phyloP scores from a whole-genome alignment of 225 moss, liverwort and hornwort genomes.

The Physcomitrellopsis africana region DNA sequence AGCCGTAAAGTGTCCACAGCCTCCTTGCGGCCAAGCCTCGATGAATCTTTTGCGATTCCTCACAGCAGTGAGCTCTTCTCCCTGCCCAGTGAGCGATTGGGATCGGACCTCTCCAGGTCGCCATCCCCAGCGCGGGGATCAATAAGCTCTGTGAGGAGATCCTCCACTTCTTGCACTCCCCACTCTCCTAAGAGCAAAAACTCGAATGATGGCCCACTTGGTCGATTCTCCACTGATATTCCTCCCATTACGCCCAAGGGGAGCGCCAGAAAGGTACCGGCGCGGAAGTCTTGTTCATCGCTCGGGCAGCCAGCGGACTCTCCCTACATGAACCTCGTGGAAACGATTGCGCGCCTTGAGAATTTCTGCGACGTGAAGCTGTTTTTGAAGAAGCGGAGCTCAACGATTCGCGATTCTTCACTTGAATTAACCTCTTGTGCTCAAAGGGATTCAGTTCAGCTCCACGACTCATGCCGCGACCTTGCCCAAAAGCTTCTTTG shows the following conservation, averaged over 20 bases:
- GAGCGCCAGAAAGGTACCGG: not conserved
- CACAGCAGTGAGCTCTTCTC: conserved; percentile 69
- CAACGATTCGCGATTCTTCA: not conserved
- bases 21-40: conserved; percentile 33
- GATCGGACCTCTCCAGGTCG: conserved; percentile 26
- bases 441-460: conserved; percentile 18
- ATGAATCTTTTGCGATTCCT: conserved; percentile 35
- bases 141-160: conserved; percentile 14
- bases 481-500: conserved; percentile 40
- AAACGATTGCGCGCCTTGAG: conserved; percentile 46
- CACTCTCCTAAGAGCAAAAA: conserved; percentile 5
- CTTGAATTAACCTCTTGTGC: not conserved
- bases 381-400: conserved; percentile 20
- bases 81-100: conserved; percentile 34
- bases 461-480: conserved; percentile 39
- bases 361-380: conserved; percentile 49
- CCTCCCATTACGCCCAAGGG: conserved; percentile 17
- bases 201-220: not conserved
- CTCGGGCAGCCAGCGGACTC: conserved; percentile 15
- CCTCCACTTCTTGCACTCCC: conserved; percentile 29
- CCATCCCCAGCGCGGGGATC: conserved; percentile 34
- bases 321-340: conserved; percentile 20
- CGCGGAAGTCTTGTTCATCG: conserved; percentile 39
- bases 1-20: not conserved
- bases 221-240: conserved; percentile 32